Evolutionary conservation across 2,329 filamentous ascomycete species (phyloP), one percentile per base, ranked within the genome.

Genomic region (Fusarium nanum): DNA sequence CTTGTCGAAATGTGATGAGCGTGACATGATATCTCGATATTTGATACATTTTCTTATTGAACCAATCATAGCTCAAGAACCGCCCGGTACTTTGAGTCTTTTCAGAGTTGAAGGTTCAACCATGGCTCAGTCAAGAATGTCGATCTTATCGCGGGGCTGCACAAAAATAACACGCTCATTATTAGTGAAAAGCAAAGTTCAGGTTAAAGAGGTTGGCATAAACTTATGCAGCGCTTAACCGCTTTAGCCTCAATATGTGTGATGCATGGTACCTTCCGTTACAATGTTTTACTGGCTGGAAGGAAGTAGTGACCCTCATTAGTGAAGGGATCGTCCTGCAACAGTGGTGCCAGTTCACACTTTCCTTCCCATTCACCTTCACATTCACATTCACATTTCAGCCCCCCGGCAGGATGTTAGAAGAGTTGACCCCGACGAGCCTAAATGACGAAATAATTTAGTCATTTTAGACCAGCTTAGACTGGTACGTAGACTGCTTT

Each of bases 301-400:
- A 1, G 48, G 60, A 50, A 34, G 56, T 44, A 67, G 56, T 46
- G 62, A 54, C 46, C 58, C 47, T 55, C 62, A 61, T 61, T 63
- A 64, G 67, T 66, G 68, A 69, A 59, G 62, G 62, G 74, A 77
- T 77, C 73, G 70, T 67, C 34, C 46, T 74, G 73, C 73, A 75
- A 68, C 66, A 76, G 74, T 72, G 74, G 69, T 75, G 75, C 72
- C 73, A 75, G 73, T 73, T 71, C 73, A 74, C 56, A 62, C 47
- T 34, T 37, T 58, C 27, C 30, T 64, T 55, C 27, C 12, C 30
- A 32, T 32, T 32, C 34, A n/a, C 34, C n/a, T 37, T 37, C 32
- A 50, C 68, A 60, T 37, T 37, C 32, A 52, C 68, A 60, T 37
- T 37, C 32, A 52, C 68, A 60, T 59, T 69, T 70, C 68, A 70